Evolutionary conservation across 2,329 filamentous ascomycete species (phyloP), one percentile per base, ranked within the genome.

Genomic region (Cadophora sp.): DNA sequence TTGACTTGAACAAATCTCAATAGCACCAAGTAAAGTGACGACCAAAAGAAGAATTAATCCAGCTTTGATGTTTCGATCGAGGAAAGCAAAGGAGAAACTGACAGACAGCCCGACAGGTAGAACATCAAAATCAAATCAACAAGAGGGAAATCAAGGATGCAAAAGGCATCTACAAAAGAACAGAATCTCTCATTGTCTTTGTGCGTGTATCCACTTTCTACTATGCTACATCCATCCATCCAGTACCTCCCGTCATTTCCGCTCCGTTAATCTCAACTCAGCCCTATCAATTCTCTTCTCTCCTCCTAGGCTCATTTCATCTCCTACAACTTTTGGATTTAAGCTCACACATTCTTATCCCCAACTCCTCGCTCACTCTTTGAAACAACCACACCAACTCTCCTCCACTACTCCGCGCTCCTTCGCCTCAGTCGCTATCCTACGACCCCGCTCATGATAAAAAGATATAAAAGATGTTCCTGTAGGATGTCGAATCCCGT

Each of bases 121-220:
- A 13, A 11, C 2, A 39, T 39, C 36, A n/a, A 33, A 33, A 33
- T 33, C 16, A 56, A 16, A n/a, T 13, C 18, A 41, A 5, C 6
- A 3, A 11, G 11, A 7, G 3, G 2, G 9, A 30, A 51, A 14
- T 50, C 43, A n/a, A 2, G 33, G 39, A 65, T 67, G 66, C 62
- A 65, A 53, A 53, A 9, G 16, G 56, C 61, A 62, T 65, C 62
- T 64, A 65, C 66, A 65, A 66, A 66, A 53, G 64, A 66, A 66
- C 62, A 66, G 61, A 30, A 58, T 66, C 33, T 68, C 64, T 33
- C 62, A 64, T 68, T 68, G 67, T 59, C 22, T 63, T 60, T 61
- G 47, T 66, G 64, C 48, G 51, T 61, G 60, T 59, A 43, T 62
- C 51, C 36, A 51, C 60, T 43, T 16, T 11, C 36, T 66, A 51